Conservation (phyloP, 2,329 filamentous ascomycete species). For the Alternaria triticimaculans region DNA sequence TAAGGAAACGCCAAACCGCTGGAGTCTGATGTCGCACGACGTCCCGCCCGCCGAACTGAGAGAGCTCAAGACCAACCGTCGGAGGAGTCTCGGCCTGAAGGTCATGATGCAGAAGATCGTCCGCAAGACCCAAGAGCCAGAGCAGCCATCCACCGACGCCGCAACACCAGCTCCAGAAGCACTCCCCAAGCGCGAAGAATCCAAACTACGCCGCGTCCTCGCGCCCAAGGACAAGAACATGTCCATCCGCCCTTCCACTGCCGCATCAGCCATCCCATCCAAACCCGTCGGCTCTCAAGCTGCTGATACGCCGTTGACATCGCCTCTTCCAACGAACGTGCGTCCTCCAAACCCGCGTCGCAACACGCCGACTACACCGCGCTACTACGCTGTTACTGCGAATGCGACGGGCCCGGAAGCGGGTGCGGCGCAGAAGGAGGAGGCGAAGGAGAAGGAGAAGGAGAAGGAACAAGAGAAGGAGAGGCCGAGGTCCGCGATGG, state of each 20-base stretch:
- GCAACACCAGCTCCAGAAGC: not conserved
- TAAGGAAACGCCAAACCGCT: conserved; percentile 11
- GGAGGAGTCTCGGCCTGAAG: conserved; percentile 33
- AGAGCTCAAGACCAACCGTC: conserved; percentile 14
- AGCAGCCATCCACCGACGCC: not conserved
- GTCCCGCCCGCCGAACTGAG: conserved; percentile 29
- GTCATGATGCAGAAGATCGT: conserved; percentile 39
- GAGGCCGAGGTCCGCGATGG: conserved; percentile 12
- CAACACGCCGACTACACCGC: conserved; percentile 1
- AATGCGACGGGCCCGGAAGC: not conserved
- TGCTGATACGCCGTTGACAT: not conserved
- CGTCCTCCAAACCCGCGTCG: not conserved
- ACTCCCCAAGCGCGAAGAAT: not conserved
- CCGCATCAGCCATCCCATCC: not conserved
- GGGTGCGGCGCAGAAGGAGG: not conserved
- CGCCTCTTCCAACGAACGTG: not conserved
- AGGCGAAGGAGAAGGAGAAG: not conserved
- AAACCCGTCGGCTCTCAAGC: not conserved
- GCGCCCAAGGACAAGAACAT: conserved; percentile 11
- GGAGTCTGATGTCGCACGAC: conserved; percentile 30
- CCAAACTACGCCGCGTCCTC: conserved; percentile 3
- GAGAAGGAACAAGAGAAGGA: not conserved
- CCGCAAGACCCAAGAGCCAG: conserved; percentile 25
- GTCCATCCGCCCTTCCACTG: conserved; percentile 2
- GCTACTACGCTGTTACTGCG: conserved; percentile 26